Base-by-base conservation (phyloP, 306 rosid genomes). In the Carpinus viminea region DNA sequence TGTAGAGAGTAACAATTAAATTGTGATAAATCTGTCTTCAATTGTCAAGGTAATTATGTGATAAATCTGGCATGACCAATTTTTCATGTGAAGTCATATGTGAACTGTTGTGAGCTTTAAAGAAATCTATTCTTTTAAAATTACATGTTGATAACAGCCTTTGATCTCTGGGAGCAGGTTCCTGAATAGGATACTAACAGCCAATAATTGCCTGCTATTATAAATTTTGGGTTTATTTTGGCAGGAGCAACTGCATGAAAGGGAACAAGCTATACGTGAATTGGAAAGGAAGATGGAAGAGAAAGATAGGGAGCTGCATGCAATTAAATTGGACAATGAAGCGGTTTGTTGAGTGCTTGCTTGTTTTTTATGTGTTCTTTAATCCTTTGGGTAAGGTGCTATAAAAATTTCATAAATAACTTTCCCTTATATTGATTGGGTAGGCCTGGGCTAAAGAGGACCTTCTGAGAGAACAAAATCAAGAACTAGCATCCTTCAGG, bases 371-470 rank as follows among this genome's bases (percentile, higher is more conserved):
- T 20, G 53, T 70, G 66, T 16, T 68, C 51, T 66, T 18, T 36
- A 62, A 8, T n/a, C 51, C 12, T 41, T 38, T 41, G 28, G n/a
- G 12, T 68, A 7, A 38, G 52, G 51, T 66, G 48, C 38, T 41
- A 9, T 13, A 8, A 41, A 38, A 68, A 16, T 17, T 45, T 61
- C 12, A 79, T 73, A 34, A 48, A 10, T 41, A 62, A n/a, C 18
- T 71, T 54, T 78, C 2, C 36, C 13, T 72, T 79, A 20, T 52
- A 36, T 81, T 47, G 62, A 62, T 70, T 55, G 70, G 74, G 36
- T 84, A 96, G 99, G 98, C 97, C 7, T 96, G 99, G 99, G 99
- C 98, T 66, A 91, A 96, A 76, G 96, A 96, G 79, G 96, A 88
- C 82, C 93, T 91, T 80, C 94, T 96, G 52, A 87, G 92, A 36